Base-by-base conservation (phyloP, 305 asterid species). In the Solanum hybrid region DNA sequence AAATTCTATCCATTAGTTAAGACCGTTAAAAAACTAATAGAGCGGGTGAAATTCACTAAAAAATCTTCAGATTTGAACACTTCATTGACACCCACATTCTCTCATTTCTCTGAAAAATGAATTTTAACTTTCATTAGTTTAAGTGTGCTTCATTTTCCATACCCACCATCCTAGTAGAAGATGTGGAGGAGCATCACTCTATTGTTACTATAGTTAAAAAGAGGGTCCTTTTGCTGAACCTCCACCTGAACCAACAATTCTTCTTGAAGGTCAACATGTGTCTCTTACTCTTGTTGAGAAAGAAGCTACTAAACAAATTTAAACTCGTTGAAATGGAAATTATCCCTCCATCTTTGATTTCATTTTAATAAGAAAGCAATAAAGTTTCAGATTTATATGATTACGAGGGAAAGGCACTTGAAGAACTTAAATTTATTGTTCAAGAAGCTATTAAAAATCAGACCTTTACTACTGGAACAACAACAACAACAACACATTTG, bases 331-430 rank as follows among this genome's bases (percentile, higher is more conserved):
- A 92, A 31, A 90, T 87, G 72, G 90, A 90, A 79, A 81, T 40
- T 87, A 95, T 91, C 4, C 97, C 99, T 0, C 92, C 89, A 82
- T 89, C 95, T 1, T 80, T 91, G 42, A 94, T 89, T 87, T 96
- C 98, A 8, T 96, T 97, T 84, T 95, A 95, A 87, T 98, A 95
- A 79, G 98, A 97, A 86, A 96, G 99, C 91, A 97, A 93, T 60
- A 90, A 85, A 51, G 38, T 91, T 32, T 90, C 96, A 91, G 98
- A 97, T 95, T 97, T 97, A 90, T 93, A 98, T 2, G 92, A 92
- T 31, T 40, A 35, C 8, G 95, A 97, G 90, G 91, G 85, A 9
- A 94, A 94, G 87, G 82, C 96, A 3, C 89, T 96, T 9, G 90
- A 92, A 13, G 96, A 96, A 6, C 87, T 96, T 88, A 97, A 94